A percentile compares a stretch with the other conserved stretches of the same genome.
These are phyloP conservation scores for Suhomyces maxii DNA, from an alignment of 1,139 yeast genomes.

Conservation along the genomic window DNA sequence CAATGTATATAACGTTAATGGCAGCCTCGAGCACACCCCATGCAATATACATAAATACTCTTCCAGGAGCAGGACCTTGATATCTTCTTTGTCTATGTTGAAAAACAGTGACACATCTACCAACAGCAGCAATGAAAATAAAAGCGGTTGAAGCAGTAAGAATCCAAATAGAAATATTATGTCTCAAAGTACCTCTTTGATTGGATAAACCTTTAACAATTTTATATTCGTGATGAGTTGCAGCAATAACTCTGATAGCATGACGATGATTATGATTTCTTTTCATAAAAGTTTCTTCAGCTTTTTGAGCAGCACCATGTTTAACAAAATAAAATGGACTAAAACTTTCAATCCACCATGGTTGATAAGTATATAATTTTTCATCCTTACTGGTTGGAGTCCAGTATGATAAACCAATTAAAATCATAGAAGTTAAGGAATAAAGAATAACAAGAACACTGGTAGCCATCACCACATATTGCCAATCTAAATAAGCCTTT, in stretches of 20 bases:
- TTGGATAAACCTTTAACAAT: constrained; percentile 46
- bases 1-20: constrained; percentile 53
- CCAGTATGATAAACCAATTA: constrained; percentile 53
- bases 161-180: constrained; percentile 48
- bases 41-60: constrained; percentile 64
- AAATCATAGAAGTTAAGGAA: constrained; percentile 52
- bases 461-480: constrained; percentile 59
- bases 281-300: constrained; percentile 53
- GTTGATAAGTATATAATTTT: constrained; percentile 62
- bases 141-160: constrained; percentile 53
- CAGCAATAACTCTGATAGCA: constrained; percentile 50
- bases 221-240: constrained; percentile 45
- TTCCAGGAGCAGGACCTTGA: constrained; percentile 22
- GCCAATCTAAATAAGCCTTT: constrained; percentile 48
- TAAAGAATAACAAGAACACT: constrained; percentile 58
- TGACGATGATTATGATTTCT: constrained; percentile 52
- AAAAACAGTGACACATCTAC: constrained; percentile 59
- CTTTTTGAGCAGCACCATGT: constrained; percentile 46
- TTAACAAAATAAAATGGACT: constrained; percentile 54
- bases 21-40: constrained; percentile 67
- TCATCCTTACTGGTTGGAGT: constrained; percentile 59
- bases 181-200: constrained; percentile 49
- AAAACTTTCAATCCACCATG: constrained; percentile 77
- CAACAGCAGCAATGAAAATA: constrained; percentile 56
- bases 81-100: constrained; percentile 19